Evolutionary conservation across 768 basidiomycete genomes (phyloP).

Genomic region (Mycena filopes): DNA sequence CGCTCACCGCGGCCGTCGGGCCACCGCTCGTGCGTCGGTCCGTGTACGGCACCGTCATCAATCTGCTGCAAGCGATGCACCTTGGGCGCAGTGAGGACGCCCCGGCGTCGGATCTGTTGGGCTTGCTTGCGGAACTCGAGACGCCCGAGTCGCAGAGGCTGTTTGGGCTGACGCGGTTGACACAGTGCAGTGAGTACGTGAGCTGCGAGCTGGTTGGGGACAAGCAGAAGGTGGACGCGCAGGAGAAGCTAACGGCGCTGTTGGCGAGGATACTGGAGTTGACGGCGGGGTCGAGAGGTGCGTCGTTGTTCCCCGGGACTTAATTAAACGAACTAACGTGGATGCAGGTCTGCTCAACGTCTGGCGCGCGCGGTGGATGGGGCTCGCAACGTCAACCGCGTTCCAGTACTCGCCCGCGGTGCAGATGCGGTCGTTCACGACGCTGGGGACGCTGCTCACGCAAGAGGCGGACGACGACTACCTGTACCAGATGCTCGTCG

Average conservation of each 20-base stretch:
- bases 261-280: constrained; percentile 72
- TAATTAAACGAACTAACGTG: constrained; percentile 1
- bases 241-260: constrained; percentile 73
- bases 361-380: constrained; percentile 96
- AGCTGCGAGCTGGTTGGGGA: constrained; percentile 66
- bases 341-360: constrained; percentile 77
- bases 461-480: constrained; percentile 93
- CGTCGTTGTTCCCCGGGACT: constrained; percentile 32
- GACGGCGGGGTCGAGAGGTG: constrained; percentile 77
- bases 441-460: constrained; percentile 83
- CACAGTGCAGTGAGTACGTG: constrained; percentile 75
- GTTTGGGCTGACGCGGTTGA: constrained; percentile 78
- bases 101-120: constrained; percentile 67
- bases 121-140: constrained; percentile 70
- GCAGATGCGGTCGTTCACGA: constrained; percentile 89
- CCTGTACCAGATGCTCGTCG: constrained; percentile 92
- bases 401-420: constrained; percentile 90
- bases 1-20: constrained; percentile 81
- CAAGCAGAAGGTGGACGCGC: constrained; percentile 64
- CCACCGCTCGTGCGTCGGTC: constrained; percentile 80
- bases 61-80: constrained; percentile 83
- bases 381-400: constrained; percentile 85
- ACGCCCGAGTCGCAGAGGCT: constrained; percentile 66
- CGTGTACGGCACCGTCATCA: constrained; percentile 84
- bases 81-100: constrained; percentile 68